A percentile compares a stretch with the other conserved stretches of the same genome.
Conservation (phyloP, 2,329 filamentous ascomycete species). For the Botrytis fragariae region DNA sequence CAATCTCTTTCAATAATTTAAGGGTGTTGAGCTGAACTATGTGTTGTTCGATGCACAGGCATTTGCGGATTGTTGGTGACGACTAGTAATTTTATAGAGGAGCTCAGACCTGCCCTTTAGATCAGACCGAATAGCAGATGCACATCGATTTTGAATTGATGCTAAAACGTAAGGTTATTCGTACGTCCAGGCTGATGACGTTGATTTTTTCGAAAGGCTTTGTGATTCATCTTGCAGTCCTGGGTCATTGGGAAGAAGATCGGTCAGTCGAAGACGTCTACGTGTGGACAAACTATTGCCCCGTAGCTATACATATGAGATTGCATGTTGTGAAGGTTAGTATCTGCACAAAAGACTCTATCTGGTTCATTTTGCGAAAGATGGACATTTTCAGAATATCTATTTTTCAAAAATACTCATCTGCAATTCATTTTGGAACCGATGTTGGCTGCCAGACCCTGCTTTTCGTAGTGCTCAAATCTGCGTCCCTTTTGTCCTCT, state of each 20-base stretch:
- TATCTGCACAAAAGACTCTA: constrained; percentile 5
- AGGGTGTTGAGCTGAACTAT: constrained; percentile 15
- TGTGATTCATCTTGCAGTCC: constrained; percentile 1
- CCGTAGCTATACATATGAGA: not conserved
- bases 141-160: not conserved
- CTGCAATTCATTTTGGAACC: not conserved
- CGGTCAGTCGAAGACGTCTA: not conserved
- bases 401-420: not conserved
- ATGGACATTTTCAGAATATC: not conserved
- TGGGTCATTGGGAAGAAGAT: not conserved
- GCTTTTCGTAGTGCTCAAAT: not conserved
- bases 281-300: constrained; percentile 7
- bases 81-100: not conserved
- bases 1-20: constrained; percentile 5
- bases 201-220: not conserved
- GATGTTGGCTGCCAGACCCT: not conserved
- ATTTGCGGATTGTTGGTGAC: constrained; percentile 12
- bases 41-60: constrained; percentile 17
- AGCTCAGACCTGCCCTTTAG: constrained; percentile 12
- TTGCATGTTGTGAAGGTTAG: not conserved
- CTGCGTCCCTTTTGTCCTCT: not conserved
- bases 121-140: constrained; percentile 14
- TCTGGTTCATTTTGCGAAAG: not conserved
- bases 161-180: not conserved
- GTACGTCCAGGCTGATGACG: not conserved